phyloP scores from a whole-genome alignment of 192 early-diverging fungal species.

The Phycomyces nitens region DNA sequence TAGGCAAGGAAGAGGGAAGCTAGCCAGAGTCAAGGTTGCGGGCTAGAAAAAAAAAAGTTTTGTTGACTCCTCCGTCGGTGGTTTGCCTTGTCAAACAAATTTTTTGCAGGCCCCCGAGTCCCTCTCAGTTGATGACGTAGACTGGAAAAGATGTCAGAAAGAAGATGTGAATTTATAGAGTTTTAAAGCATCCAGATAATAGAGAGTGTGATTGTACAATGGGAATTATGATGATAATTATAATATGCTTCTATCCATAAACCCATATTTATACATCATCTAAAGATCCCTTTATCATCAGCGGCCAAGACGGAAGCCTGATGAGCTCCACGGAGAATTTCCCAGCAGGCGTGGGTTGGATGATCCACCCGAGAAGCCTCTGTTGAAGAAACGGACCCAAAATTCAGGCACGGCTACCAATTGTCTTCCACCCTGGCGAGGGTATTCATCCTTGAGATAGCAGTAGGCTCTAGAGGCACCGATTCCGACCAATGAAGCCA shows the following conservation, averaged over 20 bases:
- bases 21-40: background rate
- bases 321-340: too few species aligned
- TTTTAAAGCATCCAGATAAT: too few species aligned
- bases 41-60: slow-evolving; percentile 12
- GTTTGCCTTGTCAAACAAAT: background rate
- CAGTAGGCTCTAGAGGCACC: slow-evolving; percentile 69
- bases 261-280: too few species aligned
- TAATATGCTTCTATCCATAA: too few species aligned
- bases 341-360: too few species aligned
- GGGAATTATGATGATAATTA: too few species aligned
- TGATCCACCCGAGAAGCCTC: too few species aligned
- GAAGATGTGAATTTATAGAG: background rate
- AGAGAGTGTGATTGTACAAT: too few species aligned
- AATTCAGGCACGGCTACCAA: too few species aligned
- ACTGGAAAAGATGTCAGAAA: background rate
- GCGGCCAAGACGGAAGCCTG: too few species aligned
- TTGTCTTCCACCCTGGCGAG: background rate
- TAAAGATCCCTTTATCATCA: too few species aligned
- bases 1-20: slow-evolving; percentile 7
- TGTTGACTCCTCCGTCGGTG: slow-evolving; percentile 1
- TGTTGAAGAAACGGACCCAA: too few species aligned
- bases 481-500: slow-evolving; percentile 61
- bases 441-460: slow-evolving; percentile 35
- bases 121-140: background rate
- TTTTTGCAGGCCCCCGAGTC: slow-evolving; percentile 1